phyloP scores from a whole-genome alignment of 2,329 filamentous ascomycete genomes.

The Parastagonospora avenae region DNA sequence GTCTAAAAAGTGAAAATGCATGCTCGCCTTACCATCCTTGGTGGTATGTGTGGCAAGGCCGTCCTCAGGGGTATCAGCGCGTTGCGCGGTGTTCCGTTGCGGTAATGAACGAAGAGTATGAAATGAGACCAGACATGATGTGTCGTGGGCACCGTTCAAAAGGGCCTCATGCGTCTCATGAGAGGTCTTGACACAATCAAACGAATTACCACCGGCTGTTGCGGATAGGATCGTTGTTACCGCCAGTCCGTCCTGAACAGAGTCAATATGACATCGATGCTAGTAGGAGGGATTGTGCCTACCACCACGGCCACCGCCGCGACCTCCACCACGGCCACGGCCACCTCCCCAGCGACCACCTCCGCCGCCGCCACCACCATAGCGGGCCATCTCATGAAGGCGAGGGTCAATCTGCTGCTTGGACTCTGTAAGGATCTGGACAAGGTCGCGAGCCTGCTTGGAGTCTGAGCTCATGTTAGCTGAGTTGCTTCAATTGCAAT shows the following conservation, averaged over 20 bases:
- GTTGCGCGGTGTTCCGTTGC: slow-evolving; percentile 4
- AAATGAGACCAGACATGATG: slow-evolving; percentile 16
- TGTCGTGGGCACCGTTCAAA: slow-evolving; percentile 18
- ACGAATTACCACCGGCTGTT: slow-evolving; percentile 48
- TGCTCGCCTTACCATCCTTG: slow-evolving; percentile 5
- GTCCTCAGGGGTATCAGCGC: slow-evolving; percentile 35
- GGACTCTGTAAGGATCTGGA: slow-evolving; percentile 89
- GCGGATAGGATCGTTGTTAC: slow-evolving; percentile 47
- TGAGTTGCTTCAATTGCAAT: background rate
- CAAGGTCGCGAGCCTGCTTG: slow-evolving; percentile 86
- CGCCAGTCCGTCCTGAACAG: slow-evolving; percentile 42
- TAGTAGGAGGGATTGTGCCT: slow-evolving; percentile 15
- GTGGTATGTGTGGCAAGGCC: slow-evolving; percentile 13
- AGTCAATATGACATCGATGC: slow-evolving; percentile 20
- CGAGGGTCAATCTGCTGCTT: slow-evolving; percentile 98
- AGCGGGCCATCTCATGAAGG: slow-evolving; percentile 94
- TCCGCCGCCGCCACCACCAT: slow-evolving; percentile 80
- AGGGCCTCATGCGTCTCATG: slow-evolving; percentile 1
- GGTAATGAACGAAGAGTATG: slow-evolving; percentile 12
- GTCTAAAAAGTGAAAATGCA: slow-evolving; percentile 29
- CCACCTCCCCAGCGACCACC: slow-evolving; percentile 70
- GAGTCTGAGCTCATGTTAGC: slow-evolving; percentile 52
- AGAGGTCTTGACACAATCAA: slow-evolving; percentile 6
- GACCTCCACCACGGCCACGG: slow-evolving; percentile 70
- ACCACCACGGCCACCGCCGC: slow-evolving; percentile 61